A percentile compares a stretch with the other conserved stretches of the same genome.
Evolutionary conservation across 805 yeast genomes (phyloP).

Genomic region (Candida loeiensis): DNA sequence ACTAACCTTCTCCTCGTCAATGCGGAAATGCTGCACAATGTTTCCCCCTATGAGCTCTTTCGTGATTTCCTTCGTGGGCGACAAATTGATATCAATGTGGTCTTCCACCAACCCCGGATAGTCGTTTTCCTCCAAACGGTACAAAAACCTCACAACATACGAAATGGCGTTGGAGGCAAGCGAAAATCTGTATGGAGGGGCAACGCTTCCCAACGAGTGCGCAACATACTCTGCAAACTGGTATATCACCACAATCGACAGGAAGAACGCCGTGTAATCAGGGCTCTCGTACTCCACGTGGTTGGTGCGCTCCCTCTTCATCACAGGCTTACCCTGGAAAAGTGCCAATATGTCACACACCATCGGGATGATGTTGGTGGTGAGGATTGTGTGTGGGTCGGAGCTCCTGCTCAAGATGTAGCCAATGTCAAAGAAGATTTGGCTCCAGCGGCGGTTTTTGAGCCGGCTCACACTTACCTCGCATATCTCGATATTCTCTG

Average conservation of each 20-base stretch:
- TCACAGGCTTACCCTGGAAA: slow-evolving; percentile 75
- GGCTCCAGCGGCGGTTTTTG: slow-evolving; percentile 74
- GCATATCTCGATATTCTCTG: slow-evolving; percentile 37
- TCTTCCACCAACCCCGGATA: slow-evolving; percentile 27
- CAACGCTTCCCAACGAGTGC: slow-evolving; percentile 33
- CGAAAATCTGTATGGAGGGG: slow-evolving; percentile 8
- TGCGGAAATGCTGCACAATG: slow-evolving; percentile 21
- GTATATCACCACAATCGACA: slow-evolving; percentile 62
- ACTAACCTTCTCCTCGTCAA: slow-evolving; percentile 49
- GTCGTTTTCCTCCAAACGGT: slow-evolving; percentile 26
- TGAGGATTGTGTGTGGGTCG: slow-evolving; percentile 45
- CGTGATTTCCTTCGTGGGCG: slow-evolving; percentile 13
- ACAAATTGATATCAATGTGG: slow-evolving; percentile 23
- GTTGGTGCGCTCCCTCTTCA: slow-evolving; percentile 67
- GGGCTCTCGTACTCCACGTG: slow-evolving; percentile 92
- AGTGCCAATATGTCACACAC: slow-evolving; percentile 61
- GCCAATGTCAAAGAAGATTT: slow-evolving; percentile 73
- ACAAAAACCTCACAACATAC: slow-evolving; percentile 28
- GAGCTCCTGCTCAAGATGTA: slow-evolving; percentile 71
- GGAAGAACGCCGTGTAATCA: slow-evolving; percentile 72
- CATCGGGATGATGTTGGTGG: slow-evolving; percentile 49
- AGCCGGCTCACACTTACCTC: slow-evolving; percentile 43
- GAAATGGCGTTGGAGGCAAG: slow-evolving; percentile 27
- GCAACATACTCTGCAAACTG: slow-evolving; percentile 57
- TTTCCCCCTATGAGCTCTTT: slow-evolving; percentile 23